Percentiles rank a stretch among this genome's conserved stretches.
phyloP scores from a whole-genome alignment of 2,329 filamentous ascomycete genomes.

The Phyllosticta ampelicida region DNA sequence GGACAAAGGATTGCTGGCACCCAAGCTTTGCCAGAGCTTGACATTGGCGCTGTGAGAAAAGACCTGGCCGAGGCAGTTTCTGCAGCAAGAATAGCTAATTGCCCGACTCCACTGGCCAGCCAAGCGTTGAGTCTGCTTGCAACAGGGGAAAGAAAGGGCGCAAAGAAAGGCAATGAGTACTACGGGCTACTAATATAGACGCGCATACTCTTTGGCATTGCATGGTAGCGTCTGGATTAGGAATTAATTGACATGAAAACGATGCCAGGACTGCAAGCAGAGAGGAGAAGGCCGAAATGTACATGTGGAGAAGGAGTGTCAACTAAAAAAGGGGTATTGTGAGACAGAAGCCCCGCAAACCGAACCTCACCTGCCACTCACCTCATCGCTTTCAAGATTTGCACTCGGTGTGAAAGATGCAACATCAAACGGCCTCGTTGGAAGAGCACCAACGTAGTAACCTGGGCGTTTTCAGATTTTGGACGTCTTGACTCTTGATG shows the following conservation, averaged over 20 bases:
- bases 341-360: too few relatives aligned
- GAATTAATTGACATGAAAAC: too few relatives aligned
- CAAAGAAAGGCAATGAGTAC: background rate
- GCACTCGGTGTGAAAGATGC: too few relatives aligned
- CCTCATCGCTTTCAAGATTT: too few relatives aligned
- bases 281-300: too few relatives aligned
- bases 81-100: conserved; percentile 25
- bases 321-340: too few relatives aligned
- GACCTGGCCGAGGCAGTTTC: conserved; percentile 21
- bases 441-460: too few relatives aligned
- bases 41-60: conserved; percentile 16
- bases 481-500: conserved; percentile 3
- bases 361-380: too few relatives aligned
- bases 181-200: background rate
- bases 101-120: conserved; percentile 23
- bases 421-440: too few relatives aligned
- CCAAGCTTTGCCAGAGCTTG: conserved; percentile 14
- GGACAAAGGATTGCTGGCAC: conserved; percentile 14
- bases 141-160: background rate
- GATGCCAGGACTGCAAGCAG: too few relatives aligned
- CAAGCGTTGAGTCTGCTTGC: conserved; percentile 22
- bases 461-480: conserved; percentile 1
- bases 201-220: background rate
- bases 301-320: too few relatives aligned
- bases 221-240: too few relatives aligned